Percentiles rank a stretch among this genome's conserved stretches.
Evolutionary conservation across 192 early-diverging fungal species (phyloP).

Genomic region (Backusella mclennaniae): DNA sequence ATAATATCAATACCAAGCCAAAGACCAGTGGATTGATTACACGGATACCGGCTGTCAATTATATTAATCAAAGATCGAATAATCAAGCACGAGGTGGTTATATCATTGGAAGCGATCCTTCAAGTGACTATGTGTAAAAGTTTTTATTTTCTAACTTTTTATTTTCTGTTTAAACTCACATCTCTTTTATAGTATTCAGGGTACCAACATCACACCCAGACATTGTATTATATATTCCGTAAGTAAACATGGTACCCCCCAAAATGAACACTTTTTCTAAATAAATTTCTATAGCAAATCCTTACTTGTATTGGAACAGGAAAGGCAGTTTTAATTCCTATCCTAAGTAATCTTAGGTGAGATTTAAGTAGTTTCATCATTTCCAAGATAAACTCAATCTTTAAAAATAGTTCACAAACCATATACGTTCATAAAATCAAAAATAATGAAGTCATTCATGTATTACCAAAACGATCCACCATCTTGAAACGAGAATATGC

Average conservation of each 20-base stretch:
- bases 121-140: not conserved
- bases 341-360: not conserved
- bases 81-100: not conserved
- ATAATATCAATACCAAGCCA: not conserved
- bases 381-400: not conserved
- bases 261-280: too few relatives aligned
- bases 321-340: not conserved
- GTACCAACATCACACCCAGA: not conserved
- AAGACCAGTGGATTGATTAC: not conserved
- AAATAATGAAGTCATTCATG: not conserved
- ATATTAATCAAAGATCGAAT: not conserved
- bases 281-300: not conserved
- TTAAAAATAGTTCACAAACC: not conserved
- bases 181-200: not conserved
- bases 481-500: not conserved
- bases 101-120: constrained; percentile 5
- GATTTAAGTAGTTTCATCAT: too few relatives aligned
- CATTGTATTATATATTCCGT: constrained; percentile 3
- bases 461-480: not conserved
- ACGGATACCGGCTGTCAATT: not conserved
- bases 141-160: not conserved
- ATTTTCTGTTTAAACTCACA: not conserved
- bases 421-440: not conserved
- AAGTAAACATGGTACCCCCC: not conserved
- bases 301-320: not conserved